Conservation (phyloP, 2,329 filamentous ascomycete species). For the Alternaria tenuissima region DNA sequence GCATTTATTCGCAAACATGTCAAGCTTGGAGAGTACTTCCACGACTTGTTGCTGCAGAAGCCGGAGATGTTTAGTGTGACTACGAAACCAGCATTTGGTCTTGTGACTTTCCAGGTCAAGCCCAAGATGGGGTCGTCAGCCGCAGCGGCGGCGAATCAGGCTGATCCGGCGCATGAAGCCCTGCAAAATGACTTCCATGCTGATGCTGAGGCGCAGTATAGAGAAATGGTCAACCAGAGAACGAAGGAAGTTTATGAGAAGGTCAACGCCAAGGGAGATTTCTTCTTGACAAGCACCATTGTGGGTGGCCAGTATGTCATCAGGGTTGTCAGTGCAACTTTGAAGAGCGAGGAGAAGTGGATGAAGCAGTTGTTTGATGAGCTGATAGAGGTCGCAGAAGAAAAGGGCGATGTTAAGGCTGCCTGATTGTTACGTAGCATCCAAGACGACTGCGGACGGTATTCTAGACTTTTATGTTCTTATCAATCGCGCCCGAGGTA, state of each 20-base stretch:
- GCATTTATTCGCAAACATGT: constrained; percentile 76
- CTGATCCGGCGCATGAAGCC: constrained; percentile 43
- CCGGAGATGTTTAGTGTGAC: constrained; percentile 79
- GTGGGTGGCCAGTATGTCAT: constrained; percentile 80
- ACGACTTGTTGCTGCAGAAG: constrained; percentile 64
- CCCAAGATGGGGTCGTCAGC: constrained; percentile 7
- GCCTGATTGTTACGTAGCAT: background rate
- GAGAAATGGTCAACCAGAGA: constrained; percentile 68
- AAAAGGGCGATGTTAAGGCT: background rate
- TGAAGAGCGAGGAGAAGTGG: constrained; percentile 74
- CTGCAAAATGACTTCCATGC: constrained; percentile 45
- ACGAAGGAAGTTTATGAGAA: constrained; percentile 79
- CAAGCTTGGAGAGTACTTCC: constrained; percentile 74
- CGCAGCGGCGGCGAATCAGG: constrained; percentile 8
- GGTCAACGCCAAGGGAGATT: constrained; percentile 76
- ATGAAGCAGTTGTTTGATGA: constrained; percentile 77
- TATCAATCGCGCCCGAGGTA: background rate
- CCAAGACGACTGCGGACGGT: background rate
- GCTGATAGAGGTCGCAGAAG: constrained; percentile 67
- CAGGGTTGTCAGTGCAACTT: constrained; percentile 78
- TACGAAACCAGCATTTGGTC: constrained; percentile 76
- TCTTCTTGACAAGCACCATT: constrained; percentile 82
- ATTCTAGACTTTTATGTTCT: background rate
- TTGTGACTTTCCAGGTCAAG: constrained; percentile 77
- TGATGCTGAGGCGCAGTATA: constrained; percentile 49